Evolutionary conservation across 768 basidiomycete genomes (phyloP), one percentile per base, ranked within the genome.

Genomic region (Agrocybe pediades): DNA sequence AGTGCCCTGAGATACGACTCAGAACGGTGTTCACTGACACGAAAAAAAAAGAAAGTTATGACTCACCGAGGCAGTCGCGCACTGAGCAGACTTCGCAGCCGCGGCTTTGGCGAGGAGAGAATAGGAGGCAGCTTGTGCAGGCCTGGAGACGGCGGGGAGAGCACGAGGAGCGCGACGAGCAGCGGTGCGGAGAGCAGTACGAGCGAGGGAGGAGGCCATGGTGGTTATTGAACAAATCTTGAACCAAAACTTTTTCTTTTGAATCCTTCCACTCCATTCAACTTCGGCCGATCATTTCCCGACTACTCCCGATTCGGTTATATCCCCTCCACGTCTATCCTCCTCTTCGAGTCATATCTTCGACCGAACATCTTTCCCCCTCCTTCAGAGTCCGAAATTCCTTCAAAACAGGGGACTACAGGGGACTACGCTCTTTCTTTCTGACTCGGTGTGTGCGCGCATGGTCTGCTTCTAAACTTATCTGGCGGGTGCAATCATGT

Each of bases 161-260:
- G 73, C 66, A 60, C 84, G 82, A 33, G 87, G 74, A n/a, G 80
- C 79, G 59, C 86, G 85, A 69, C 88, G 86, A 52, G 85, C 78
- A 49, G 81, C 81, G 58, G 80, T 76, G 58, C 87, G 87, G 50
- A 90, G 74, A 59, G 80, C 74, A 62, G 89, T 83, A 65, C 88
- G 87, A 68, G 82, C 78, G 61, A 87, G 29, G 29, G 29, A 68
- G 64, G 84, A 81, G 59, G 79, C 75, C 85, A 90, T 89, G 75
- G 75, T 77, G 68, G 73, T 60, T 58, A 61, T 48, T 46, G 39
- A 33, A 19, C 26, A 51, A 43, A 27, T 26, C 29, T 46, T 41
- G 41, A 47, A 47, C 39, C 52, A 51, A 55, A 62, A 56, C 55
- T 59, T 63, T 63, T 57, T 50, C 54, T 54, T 62, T 57, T 58